A percentile compares a stretch with the other conserved stretches of the same genome.
These are phyloP conservation scores for Aristolochia fimbriata DNA, from an alignment of 164 flowering plant genomes.

Conservation along the genomic window DNA sequence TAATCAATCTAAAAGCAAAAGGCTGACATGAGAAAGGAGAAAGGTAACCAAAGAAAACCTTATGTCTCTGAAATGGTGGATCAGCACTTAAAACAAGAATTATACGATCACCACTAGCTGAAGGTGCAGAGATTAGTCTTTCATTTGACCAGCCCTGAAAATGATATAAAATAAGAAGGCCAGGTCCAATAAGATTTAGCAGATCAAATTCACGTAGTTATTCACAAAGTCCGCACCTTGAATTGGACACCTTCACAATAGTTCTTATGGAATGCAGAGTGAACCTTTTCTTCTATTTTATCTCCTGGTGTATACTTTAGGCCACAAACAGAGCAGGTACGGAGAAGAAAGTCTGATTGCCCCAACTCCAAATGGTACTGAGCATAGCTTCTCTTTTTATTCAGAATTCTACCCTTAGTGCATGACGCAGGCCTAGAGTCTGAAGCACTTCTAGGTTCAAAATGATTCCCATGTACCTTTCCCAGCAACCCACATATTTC, in stretches of 20 bases:
- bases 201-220: no score
- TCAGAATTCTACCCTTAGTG: conserved; percentile 21
- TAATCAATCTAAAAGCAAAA: neutral
- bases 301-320: conserved; percentile 63
- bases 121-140: conserved; percentile 30
- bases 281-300: conserved; percentile 60
- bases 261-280: conserved; percentile 57
- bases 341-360: conserved; percentile 79
- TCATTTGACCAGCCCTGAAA: conserved; percentile 74
- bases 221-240: conserved; percentile 31
- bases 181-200: no score
- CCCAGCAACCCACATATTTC: neutral
- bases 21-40: neutral
- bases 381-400: conserved; percentile 81
- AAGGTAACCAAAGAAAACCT: conserved; percentile 27
- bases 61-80: conserved; percentile 50
- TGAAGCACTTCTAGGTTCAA: conserved; percentile 6
- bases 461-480: neutral
- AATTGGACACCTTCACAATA: conserved; percentile 61
- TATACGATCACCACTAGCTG: conserved; percentile 33
- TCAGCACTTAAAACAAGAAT: conserved; percentile 59
- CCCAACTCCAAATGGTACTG: conserved; percentile 80
- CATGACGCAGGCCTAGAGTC: conserved; percentile 5
- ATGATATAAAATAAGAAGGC: no score
- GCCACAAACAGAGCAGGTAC: conserved; percentile 53